Conservation (phyloP, 495 filamentous ascomycete genomes). For the Penicillium malachiteum region DNA sequence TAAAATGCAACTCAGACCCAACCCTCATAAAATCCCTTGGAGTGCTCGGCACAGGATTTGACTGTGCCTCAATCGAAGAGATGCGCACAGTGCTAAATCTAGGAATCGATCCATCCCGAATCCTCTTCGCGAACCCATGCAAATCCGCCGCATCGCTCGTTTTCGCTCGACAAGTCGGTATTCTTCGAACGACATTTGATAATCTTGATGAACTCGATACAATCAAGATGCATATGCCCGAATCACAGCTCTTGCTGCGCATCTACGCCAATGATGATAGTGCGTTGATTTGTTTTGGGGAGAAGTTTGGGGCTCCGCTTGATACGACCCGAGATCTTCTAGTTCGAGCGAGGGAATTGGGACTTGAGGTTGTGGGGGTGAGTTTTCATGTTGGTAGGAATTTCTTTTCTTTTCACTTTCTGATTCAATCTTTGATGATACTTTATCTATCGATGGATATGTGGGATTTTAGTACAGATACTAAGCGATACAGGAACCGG, state of each 20-base stretch:
- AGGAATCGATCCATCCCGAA: conserved; percentile 28
- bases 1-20: conserved; percentile 38
- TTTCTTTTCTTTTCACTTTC: not conserved
- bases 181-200: conserved; percentile 33
- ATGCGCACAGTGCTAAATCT: conserved; percentile 25
- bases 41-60: conserved; percentile 27
- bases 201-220: conserved; percentile 35
- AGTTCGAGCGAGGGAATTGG: conserved; percentile 22
- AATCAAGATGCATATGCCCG: conserved; percentile 25
- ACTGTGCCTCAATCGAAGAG: conserved; percentile 35
- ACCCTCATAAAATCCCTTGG: conserved; percentile 25
- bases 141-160: conserved; percentile 23
- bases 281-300: conserved; percentile 22
- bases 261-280: conserved; percentile 29
- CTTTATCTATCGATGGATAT: too few relatives aligned
- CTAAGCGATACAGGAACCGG: conserved; percentile 28
- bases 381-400: conserved; percentile 38
- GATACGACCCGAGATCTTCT: conserved; percentile 21
- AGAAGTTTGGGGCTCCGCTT: conserved; percentile 33
- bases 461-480: too few relatives aligned
- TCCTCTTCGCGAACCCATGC: conserved; percentile 37
- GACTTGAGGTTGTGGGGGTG: conserved; percentile 29
- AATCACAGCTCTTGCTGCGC: conserved; percentile 28
- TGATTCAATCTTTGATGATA: too few relatives aligned
- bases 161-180: conserved; percentile 19